Base-by-base conservation (phyloP, 202 grass and related monocot genomes). In the Panicum virgatum region DNA sequence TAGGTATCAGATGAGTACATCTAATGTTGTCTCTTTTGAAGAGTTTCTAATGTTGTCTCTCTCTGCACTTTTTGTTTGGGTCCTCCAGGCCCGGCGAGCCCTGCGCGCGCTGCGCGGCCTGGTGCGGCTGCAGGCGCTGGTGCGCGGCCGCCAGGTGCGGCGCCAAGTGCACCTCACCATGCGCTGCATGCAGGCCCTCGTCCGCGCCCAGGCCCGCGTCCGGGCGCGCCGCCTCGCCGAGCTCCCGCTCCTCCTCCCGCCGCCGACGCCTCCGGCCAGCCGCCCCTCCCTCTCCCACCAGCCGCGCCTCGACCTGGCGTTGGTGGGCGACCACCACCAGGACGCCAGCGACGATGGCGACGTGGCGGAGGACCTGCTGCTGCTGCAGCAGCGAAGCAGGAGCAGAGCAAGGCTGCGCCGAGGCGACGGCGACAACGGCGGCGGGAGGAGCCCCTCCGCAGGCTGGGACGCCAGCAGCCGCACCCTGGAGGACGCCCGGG, bases 41-140 rank as follows among this genome's bases (percentile, higher is more conserved):
- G n/a, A n/a, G n/a, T n/a, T n/a, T n/a, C n/a, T n/a, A n/a, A n/a
- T n/a, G n/a, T n/a, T n/a, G n/a, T n/a, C n/a, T n/a, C n/a, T n/a
- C 32, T 34, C 2, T 34, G 13, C 44, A 15, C 12, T 1, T 56
- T 54, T 20, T 83, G 60, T 40, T 87, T 94, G 65, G 77, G 81
- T 42, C 44, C n/a, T n/a, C n/a, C 80, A 98, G 96, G 96, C 96
- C 45, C 83, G 96, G 36, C 73, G 92, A 62, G 96, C 96, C 0
- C 85, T 91, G 47, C 84, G 96, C 7, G 96, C 96, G 34, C 67
- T 98, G 20, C 84, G 91, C 45, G 92, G 90, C 30, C 74, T 98
- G 26, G 92, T 98, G 69, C 89, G 91, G 18, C 74, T 98, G 75
- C 92, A 98, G 54, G 96, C 96, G 54, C 90, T 98, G 74, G 92